phyloP scores from a whole-genome alignment of 1,284 basidiomycete genomes.

The Boletus sp. region DNA sequence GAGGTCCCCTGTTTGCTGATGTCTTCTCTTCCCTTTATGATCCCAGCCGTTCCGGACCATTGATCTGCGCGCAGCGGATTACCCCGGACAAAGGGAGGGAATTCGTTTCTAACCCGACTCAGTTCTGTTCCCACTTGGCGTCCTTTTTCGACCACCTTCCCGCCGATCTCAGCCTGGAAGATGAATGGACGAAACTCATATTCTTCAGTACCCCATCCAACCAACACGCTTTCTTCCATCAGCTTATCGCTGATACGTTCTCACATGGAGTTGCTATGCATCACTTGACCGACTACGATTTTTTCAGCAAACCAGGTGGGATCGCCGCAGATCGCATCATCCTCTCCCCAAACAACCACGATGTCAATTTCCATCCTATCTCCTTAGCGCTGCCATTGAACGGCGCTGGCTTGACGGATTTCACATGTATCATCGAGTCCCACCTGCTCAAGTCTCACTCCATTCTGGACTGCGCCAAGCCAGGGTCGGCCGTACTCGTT shows the following conservation, averaged over 20 bases:
- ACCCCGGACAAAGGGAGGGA: slow-evolving; percentile 52
- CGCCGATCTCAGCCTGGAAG: slow-evolving; percentile 21
- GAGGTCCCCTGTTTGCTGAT: slow-evolving; percentile 68
- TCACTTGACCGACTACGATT: slow-evolving; percentile 61
- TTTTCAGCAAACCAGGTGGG: slow-evolving; percentile 66
- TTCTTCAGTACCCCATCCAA: slow-evolving; percentile 60
- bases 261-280: slow-evolving; percentile 50
- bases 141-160: slow-evolving; percentile 29
- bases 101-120: slow-evolving; percentile 44
- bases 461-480: slow-evolving; percentile 54
- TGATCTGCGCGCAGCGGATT: slow-evolving; percentile 56
- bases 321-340: slow-evolving; percentile 59
- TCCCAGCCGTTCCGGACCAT: slow-evolving; percentile 35
- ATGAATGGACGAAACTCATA: slow-evolving; percentile 45
- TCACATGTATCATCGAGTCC: slow-evolving; percentile 68
- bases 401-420: slow-evolving; percentile 54
- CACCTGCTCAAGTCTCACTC: slow-evolving; percentile 64
- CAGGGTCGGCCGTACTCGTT: slow-evolving; percentile 56
- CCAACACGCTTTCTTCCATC: slow-evolving; percentile 50
- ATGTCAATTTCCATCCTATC: slow-evolving; percentile 42
- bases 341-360: slow-evolving; percentile 46
- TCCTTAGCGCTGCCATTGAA: slow-evolving; percentile 50
- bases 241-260: slow-evolving; percentile 59
- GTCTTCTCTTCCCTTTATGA: slow-evolving; percentile 62
- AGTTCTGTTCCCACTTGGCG: slow-evolving; percentile 46